Base-by-base conservation (phyloP, 2,329 filamentous ascomycete species). In the Lasiodiplodia gonubiensis region DNA sequence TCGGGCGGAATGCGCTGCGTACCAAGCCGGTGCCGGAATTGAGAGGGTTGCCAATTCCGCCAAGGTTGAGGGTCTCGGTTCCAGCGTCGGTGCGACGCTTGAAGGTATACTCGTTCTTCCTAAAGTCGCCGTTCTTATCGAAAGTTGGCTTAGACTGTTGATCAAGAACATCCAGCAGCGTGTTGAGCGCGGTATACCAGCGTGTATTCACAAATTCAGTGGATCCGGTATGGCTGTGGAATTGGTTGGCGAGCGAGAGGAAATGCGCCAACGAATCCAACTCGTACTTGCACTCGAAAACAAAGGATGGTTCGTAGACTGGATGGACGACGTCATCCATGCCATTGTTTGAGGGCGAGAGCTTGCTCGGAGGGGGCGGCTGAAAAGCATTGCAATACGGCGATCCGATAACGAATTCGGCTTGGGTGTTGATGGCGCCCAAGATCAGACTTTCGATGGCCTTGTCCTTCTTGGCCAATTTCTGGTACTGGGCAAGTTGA, bases 351-450 rank as follows among this genome's bases (percentile, higher is more conserved):
- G 89, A 90, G 6, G 90, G 83, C 3, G 85, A 80, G 0, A 98
- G 84, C 18, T 90, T 88, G 70, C 92, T 94, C 7, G 93, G 92
- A 2, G 92, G 90, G 0, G 95, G 95, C 4, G 95, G 94, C 77
- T 99, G 95, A 79, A 98, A 99, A 21, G 95, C 95, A 78, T 99
- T 98, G 85, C 95, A 99, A 81, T 98, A 99, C 0, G 95, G 95
- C 1, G 92, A 93, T 74, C 92, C 88, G 70, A 98, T 97, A 51
- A 99, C 92, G 75, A 93, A 98, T 78, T 98, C 94, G 18, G 92
- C 87, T 80, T 99, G 95, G 0, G 95, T 98, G 78, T 97, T 97
- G 81, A 98, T 97, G 51, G 94, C 94, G 25, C 95, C 95, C 1
- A 96, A 83, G 30, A 99, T 93, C 64, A 99, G 83, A 70, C 87